These are phyloP conservation scores for Cryptococcus floricola DNA, from an alignment of 1,284 basidiomycete genomes.

Conservation along the genomic window DNA sequence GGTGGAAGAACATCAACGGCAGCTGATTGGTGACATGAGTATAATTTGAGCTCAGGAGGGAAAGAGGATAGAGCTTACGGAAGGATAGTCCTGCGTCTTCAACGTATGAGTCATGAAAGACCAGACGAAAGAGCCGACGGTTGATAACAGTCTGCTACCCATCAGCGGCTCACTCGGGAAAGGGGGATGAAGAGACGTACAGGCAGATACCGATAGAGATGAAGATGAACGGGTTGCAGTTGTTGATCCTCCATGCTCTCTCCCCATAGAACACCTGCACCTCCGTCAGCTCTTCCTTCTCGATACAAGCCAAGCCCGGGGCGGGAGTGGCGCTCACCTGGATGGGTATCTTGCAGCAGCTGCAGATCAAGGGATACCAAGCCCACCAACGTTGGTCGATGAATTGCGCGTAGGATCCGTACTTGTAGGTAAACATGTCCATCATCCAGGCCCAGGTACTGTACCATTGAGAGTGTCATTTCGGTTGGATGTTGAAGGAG, in stretches of 20 bases:
- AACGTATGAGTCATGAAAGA: conserved; percentile 1
- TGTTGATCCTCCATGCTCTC: conserved; percentile 17
- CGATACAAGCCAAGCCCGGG: not conserved
- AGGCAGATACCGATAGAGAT: conserved; percentile 8
- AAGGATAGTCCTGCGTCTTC: not conserved
- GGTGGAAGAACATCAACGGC: conserved; percentile 12
- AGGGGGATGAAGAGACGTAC: not conserved
- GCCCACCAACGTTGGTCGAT: conserved; percentile 13
- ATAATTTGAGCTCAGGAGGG: too few species aligned
- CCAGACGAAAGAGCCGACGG: conserved; percentile 12
- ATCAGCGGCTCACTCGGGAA: not conserved
- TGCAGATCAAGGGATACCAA: conserved; percentile 14
- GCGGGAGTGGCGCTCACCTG: conserved; percentile 7
- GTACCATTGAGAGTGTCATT: too few species aligned
- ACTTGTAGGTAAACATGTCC: conserved; percentile 14
- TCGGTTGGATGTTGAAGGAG: too few species aligned
- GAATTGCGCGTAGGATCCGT: conserved; percentile 13
- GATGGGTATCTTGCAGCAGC: conserved; percentile 13
- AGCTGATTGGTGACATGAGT: not conserved
- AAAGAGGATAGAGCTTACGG: not conserved
- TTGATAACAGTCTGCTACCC: not conserved
- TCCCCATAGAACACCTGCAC: conserved; percentile 14
- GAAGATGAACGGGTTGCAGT: conserved; percentile 4
- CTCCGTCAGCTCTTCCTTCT: not conserved
- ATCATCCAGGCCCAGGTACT: conserved; percentile 14